Base-by-base conservation (phyloP, 768 basidiomycete genomes). In the Lyophyllum semitale region DNA sequence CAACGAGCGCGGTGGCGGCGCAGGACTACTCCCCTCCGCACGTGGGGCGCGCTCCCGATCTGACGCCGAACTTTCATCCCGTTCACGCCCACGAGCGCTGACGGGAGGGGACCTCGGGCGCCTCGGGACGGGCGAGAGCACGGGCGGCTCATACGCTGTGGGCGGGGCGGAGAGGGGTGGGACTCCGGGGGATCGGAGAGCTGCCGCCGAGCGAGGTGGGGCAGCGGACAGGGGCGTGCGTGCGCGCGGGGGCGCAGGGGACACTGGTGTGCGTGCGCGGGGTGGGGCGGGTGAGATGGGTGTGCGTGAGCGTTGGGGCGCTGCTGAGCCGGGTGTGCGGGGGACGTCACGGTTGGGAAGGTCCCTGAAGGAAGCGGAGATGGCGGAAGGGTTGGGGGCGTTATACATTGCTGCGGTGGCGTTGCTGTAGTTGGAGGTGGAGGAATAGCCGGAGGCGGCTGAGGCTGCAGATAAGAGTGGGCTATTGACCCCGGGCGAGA, bases 1-100 rank as follows among this genome's bases (percentile, higher is more conserved):
- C 20, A 74, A 73, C 51, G 88, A 89, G 47, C 89, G 78, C 17
- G 89, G 88, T 3, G 85, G 82, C 0, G 81, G 84, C 1, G 79
- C 81, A n/a, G 80, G 80, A 61, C 78, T 77, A 15, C 66, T 70
- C 47, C 69, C 63, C 29, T 66, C 57, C 7, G 69, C 64, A 48
- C 75, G 64, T 22, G 70, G 67, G 1, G 72, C 68, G 38, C 72
- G 47, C 12, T 69, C 61, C 58, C 67, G 48, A 25, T 42, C 64
- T 8, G 38, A 47, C 30, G 18, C 12, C 55, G 52, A 46, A 22
- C 63, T 55, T 0, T 70, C 67, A n/a, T 63, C 48, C n/a, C 44
- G 50, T 23, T 59, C 54, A 11, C 61, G 57, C 58, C 53, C 56
- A 47, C 57, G 43, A 23, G 66, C 63, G 18, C 68, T 69, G 40